Percentiles rank a stretch among this genome's conserved stretches.
These are phyloP conservation scores for Candida sp. DNA, from an alignment of 1,139 yeast species.

Conservation along the genomic window DNA sequence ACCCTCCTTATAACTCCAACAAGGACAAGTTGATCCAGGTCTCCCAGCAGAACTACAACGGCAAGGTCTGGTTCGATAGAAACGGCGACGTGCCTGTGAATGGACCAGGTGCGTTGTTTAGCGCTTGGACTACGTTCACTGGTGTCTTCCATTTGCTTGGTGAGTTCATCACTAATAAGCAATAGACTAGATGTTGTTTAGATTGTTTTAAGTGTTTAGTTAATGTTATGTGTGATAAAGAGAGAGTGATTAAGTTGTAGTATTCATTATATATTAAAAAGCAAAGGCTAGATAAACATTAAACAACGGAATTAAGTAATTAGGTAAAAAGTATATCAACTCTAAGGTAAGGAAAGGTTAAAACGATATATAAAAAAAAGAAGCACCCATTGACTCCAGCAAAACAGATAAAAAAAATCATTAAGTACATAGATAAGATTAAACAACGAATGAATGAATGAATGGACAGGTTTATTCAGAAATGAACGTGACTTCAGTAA, in stretches of 20 bases:
- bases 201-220: neutral
- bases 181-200: neutral
- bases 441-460: neutral
- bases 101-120: constrained; percentile 41
- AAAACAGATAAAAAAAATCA: neutral
- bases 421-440: neutral
- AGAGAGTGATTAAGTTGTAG: neutral
- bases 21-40: constrained; percentile 34
- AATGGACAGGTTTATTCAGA: constrained; percentile 31
- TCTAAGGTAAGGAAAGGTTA: too few species aligned
- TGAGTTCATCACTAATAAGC: constrained; percentile 11
- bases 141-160: constrained; percentile 30
- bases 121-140: constrained; percentile 35
- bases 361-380: too few species aligned
- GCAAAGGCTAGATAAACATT: too few species aligned
- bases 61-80: constrained; percentile 41
- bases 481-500: constrained; percentile 85
- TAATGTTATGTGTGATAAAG: too few species aligned
- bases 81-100: constrained; percentile 34
- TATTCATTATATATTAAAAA: neutral
- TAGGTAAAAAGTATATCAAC: too few species aligned
- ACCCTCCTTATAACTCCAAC: constrained; percentile 61
- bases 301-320: too few species aligned
- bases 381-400: too few species aligned
- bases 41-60: constrained; percentile 30